Percentiles rank a stretch among this genome's conserved stretches.
Evolutionary conservation across 2,329 filamentous ascomycete genomes (phyloP).

Genomic region (Stylonectria norvegica): DNA sequence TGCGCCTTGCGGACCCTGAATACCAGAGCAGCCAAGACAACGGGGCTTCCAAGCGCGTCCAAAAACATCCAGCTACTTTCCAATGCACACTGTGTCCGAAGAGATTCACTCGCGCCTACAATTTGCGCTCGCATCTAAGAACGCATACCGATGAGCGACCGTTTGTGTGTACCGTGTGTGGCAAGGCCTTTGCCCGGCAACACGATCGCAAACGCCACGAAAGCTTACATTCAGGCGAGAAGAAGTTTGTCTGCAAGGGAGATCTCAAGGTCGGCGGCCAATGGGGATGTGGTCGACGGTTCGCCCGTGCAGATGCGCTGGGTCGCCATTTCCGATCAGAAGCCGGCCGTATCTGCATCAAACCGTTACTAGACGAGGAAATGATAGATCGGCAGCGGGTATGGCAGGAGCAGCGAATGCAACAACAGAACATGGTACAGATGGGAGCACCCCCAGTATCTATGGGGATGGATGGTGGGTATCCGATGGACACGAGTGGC

Average conservation of each 20-base stretch:
- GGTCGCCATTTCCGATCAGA: constrained; percentile 94
- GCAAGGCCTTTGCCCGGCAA: constrained; percentile 94
- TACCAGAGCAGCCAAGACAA: constrained; percentile 64
- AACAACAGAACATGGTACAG: constrained; percentile 61
- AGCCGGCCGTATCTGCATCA: constrained; percentile 93
- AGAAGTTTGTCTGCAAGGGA: constrained; percentile 96
- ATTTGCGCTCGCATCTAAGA: constrained; percentile 87
- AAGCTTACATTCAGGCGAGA: constrained; percentile 92
- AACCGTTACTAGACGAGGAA: constrained; percentile 94
- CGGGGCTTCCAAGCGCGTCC: constrained; percentile 72
- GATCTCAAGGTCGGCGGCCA: constrained; percentile 77
- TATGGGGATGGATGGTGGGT: constrained; percentile 59
- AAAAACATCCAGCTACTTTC: constrained; percentile 97
- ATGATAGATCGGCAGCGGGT: constrained; percentile 73
- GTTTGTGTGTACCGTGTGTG: constrained; percentile 94
- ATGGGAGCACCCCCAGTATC: constrained; percentile 51
- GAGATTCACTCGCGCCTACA: constrained; percentile 93
- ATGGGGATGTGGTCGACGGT: constrained; percentile 91
- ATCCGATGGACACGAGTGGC: constrained; percentile 53
- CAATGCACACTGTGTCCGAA: constrained; percentile 93
- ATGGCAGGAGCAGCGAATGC: constrained; percentile 69
- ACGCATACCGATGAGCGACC: constrained; percentile 97
- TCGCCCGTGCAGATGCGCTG: constrained; percentile 91
- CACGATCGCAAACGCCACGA: constrained; percentile 98
- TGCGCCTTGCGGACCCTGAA: constrained; percentile 85